phyloP scores from a whole-genome alignment of 2,329 filamentous ascomycete genomes.

The Didymella segeticola region DNA sequence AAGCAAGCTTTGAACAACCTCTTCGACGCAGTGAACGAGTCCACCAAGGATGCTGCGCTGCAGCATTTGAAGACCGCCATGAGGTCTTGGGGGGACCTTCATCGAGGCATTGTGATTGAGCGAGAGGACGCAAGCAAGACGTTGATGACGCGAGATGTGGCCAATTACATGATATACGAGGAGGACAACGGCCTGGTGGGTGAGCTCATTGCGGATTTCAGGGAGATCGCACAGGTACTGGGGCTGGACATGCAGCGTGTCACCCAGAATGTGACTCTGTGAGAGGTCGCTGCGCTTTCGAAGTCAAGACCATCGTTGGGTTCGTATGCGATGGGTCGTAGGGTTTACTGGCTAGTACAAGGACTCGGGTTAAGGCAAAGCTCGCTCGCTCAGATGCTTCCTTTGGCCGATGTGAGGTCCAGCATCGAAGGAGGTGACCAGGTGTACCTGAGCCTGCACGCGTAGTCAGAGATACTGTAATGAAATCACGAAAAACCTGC shows the following conservation, averaged over 20 bases:
- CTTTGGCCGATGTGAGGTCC: too few species aligned
- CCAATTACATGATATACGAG: neutral
- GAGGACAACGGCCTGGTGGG: neutral
- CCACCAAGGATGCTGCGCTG: neutral
- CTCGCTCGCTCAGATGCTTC: too few species aligned
- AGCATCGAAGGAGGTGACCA: too few species aligned
- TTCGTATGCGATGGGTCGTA: too few species aligned
- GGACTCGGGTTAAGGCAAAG: too few species aligned
- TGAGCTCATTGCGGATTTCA: neutral
- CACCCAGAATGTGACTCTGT: neutral
- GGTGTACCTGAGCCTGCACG: too few species aligned
- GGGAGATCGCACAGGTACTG: neutral
- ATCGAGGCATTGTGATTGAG: neutral
- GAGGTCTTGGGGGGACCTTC: neutral
- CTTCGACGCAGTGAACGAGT: neutral
- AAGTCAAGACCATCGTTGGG: too few species aligned
- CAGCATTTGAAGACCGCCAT: neutral
- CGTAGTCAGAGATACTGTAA: too few species aligned
- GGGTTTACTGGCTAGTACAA: too few species aligned
- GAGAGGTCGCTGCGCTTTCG: too few species aligned
- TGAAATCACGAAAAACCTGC: too few species aligned
- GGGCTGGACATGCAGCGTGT: neutral
- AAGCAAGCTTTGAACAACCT: neutral
- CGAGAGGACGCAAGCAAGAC: neutral
- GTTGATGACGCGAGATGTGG: neutral